Base-by-base conservation (phyloP, 306 rosid genomes). In the Corylus heterophylla region DNA sequence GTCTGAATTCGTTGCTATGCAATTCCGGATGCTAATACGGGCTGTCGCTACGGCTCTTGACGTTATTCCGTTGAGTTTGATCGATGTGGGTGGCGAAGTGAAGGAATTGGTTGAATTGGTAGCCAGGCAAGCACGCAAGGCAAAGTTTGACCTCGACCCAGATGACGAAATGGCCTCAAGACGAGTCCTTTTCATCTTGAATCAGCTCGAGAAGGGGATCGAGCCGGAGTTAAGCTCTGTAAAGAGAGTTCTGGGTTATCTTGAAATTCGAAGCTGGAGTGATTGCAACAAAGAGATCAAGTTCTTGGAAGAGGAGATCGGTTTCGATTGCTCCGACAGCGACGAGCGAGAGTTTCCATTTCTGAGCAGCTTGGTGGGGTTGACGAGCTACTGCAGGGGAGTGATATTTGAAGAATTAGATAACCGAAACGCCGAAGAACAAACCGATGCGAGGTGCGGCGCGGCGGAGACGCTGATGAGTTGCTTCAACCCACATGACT, bases 91-190 rank as follows among this genome's bases (percentile, higher is more conserved):
- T 1, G 70, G 44, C 1, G 98, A 94, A 63, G 94, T 94, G 12
- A 89, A 78, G 68, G 98, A 94, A 76, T 48, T 94, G 4, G 84
- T 91, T 6, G 89, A 88, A 20, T 72, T 94, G 27, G 79, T 91
- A 0, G 70, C 85, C 2, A 88, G 78, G 82, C 98, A 94, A 85
- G 88, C 94, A 0, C 55, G 93, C 35, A 90, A 66, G 47, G 84
- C 71, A 17, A 86, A 74, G 20, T 48, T 92, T 20, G 87, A 90
- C 61, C 27, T 85, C 11, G 85, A 89, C 63, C 73, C 51, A 7
- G 82, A 48, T 12, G 98, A 92, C 22, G 89, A 79, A 27, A 12
- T 16, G 31, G 44, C 69, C 1, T 44, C 42, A 13, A 79, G 75
- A 12, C 79, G 22, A 0, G 76, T 92, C 10, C 69, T 76, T 75